phyloP scores from a whole-genome alignment of 2,329 filamentous ascomycete genomes.

The Colletotrichum sojae region DNA sequence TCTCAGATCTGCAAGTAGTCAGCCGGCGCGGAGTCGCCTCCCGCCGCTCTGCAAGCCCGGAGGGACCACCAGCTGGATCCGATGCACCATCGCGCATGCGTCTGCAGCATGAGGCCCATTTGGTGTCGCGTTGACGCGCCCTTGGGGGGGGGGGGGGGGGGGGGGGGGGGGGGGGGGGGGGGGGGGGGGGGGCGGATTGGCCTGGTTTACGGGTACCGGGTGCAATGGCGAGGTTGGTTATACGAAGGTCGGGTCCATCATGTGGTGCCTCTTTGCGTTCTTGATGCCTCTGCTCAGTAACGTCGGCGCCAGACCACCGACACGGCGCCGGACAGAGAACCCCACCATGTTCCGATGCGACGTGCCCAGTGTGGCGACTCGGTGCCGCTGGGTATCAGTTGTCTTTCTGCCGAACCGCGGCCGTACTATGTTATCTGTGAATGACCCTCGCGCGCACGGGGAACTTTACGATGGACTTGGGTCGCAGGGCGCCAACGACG shows the following conservation, averaged over 20 bases:
- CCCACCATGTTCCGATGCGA: no score
- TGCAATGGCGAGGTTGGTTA: conserved; percentile 14
- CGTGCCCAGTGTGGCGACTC: no score
- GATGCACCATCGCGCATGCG: conserved; percentile 25
- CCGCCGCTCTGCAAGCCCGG: not conserved
- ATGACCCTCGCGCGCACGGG: not conserved
- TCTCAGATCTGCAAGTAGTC: not conserved
- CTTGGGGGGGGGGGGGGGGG: no score
- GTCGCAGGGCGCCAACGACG: conserved; percentile 2
- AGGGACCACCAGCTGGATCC: conserved; percentile 10
- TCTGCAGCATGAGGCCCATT: conserved; percentile 9
- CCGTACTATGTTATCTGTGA: not conserved
- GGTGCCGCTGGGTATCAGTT: not conserved
- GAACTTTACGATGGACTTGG: conserved; percentile 13
- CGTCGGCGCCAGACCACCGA: not conserved
- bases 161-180: no score
- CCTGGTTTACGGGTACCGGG: conserved; percentile 1
- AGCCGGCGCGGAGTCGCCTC: conserved; percentile 9
- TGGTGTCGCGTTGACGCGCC: conserved; percentile 6
- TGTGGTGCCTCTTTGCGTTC: conserved; percentile 18
- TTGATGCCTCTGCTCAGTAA: not conserved
- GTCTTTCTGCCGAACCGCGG: not conserved
- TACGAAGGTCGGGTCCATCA: conserved; percentile 14
- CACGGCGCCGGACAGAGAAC: not conserved
- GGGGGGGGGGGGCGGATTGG: not conserved